A percentile compares a stretch with the other conserved stretches of the same genome.
These are phyloP conservation scores for Ganoderma lucidum DNA, from an alignment of 1,284 basidiomycete genomes.

Conservation along the genomic window DNA sequence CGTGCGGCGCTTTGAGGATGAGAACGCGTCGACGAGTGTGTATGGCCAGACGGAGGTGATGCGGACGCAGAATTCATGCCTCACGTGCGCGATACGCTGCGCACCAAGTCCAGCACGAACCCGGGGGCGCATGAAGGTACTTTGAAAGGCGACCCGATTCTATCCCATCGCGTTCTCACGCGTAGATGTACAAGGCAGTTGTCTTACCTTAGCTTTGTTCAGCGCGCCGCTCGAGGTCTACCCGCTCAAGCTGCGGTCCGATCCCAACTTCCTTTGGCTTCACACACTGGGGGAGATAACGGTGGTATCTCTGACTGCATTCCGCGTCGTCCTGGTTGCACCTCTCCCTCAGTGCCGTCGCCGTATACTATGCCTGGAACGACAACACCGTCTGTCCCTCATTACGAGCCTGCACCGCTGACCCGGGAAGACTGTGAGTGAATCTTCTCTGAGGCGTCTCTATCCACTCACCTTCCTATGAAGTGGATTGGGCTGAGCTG, in stretches of 20 bases:
- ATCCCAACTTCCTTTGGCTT: background rate
- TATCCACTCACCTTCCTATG: background rate
- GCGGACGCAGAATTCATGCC: no score
- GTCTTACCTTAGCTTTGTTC: background rate
- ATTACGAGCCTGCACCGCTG: background rate
- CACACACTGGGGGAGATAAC: background rate
- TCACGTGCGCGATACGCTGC: background rate
- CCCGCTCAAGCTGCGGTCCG: background rate
- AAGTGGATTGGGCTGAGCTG: constrained; percentile 76
- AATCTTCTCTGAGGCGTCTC: no score
- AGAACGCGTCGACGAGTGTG: no score
- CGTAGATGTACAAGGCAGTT: background rate
- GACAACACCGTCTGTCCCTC: background rate
- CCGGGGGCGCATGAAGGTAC: background rate
- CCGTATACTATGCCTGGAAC: background rate
- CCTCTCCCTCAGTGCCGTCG: background rate
- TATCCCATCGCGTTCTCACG: background rate
- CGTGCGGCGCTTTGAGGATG: no score
- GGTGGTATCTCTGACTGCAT: background rate
- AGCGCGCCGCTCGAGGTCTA: background rate
- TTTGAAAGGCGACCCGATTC: background rate
- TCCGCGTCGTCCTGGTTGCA: background rate
- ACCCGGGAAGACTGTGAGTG: background rate
- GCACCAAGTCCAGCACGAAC: background rate
- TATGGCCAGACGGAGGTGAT: no score